Evolutionary conservation across 192 early-diverging fungal genomes (phyloP).

Genomic region (Coemansia sp.): DNA sequence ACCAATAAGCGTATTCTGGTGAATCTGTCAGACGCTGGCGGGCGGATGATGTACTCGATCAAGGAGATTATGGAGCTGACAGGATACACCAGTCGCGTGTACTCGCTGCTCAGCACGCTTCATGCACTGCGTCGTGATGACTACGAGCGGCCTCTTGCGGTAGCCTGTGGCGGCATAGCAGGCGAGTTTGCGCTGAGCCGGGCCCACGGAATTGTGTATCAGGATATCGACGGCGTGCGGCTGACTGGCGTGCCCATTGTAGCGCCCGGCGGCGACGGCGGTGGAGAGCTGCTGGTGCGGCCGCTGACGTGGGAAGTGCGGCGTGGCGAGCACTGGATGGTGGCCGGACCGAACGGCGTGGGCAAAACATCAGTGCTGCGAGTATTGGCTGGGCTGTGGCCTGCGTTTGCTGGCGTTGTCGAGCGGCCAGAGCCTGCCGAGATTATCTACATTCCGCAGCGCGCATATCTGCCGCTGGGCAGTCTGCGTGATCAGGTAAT

Average conservation of each 20-base stretch:
- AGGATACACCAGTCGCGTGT: slow-evolving; percentile 85
- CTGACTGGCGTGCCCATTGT: slow-evolving; percentile 90
- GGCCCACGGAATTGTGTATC: slow-evolving; percentile 29
- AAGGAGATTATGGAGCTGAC: slow-evolving; percentile 90
- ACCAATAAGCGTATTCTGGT: slow-evolving; percentile 92
- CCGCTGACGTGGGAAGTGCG: slow-evolving; percentile 82
- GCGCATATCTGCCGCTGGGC: slow-evolving; percentile 90
- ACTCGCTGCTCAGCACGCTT: slow-evolving; percentile 78
- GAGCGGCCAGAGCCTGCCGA: slow-evolving; percentile 71
- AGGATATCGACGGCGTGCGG: slow-evolving; percentile 67
- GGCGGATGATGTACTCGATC: slow-evolving; percentile 95
- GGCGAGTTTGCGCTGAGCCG: slow-evolving; percentile 21
- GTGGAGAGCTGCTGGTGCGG: slow-evolving; percentile 85
- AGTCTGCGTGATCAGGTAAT: slow-evolving; percentile 96
- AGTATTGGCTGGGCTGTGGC: slow-evolving; percentile 95
- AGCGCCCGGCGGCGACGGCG: slow-evolving; percentile 63
- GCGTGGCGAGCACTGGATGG: slow-evolving; percentile 89
- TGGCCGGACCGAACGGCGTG: slow-evolving; percentile 93
- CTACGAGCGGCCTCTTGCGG: slow-evolving; percentile 39
- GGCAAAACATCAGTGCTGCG: slow-evolving; percentile 93
- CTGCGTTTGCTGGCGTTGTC: slow-evolving; percentile 77
- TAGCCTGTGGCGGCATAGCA: background rate
- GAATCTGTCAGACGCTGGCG: slow-evolving; percentile 87
- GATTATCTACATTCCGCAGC: slow-evolving; percentile 97
- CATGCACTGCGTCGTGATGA: slow-evolving; percentile 67